phyloP scores from a whole-genome alignment of 768 basidiomycete species.

The Strobilomyces dryophilus region DNA sequence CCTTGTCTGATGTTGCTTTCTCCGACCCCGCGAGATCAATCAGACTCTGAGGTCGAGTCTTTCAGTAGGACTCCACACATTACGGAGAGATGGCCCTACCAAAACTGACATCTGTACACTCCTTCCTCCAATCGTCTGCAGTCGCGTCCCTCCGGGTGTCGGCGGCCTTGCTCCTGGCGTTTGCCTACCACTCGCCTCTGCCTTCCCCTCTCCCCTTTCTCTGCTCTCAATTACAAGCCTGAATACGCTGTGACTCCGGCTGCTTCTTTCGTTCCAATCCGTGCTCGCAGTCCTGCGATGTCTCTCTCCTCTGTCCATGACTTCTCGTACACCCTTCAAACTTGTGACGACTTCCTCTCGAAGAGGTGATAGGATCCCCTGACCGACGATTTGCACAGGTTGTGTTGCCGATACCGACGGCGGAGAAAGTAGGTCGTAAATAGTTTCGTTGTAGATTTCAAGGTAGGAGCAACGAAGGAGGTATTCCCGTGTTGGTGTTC shows the following conservation, averaged over 20 bases:
- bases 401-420: constrained; percentile 48
- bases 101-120: constrained; percentile 76
- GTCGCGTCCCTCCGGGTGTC: constrained; percentile 55
- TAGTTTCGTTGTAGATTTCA: constrained; percentile 94
- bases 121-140: constrained; percentile 75
- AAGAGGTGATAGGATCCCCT: constrained; percentile 66
- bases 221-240: constrained; percentile 88
- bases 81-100: constrained; percentile 34
- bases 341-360: constrained; percentile 94
- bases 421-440: constrained; percentile 82
- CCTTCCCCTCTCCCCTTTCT: constrained; percentile 54
- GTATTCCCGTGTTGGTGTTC: constrained; percentile 79
- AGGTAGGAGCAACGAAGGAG: constrained; percentile 95
- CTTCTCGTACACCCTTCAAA: constrained; percentile 78
- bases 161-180: constrained; percentile 52
- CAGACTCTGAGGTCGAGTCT: constrained; percentile 52
- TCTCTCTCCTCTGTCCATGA: constrained; percentile 81
- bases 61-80: not conserved
- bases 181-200: constrained; percentile 37
- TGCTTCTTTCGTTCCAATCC: constrained; percentile 98
- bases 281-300: constrained; percentile 89
- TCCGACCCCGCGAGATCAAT: constrained; percentile 98
- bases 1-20: constrained; percentile 92
- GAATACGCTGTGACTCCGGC: constrained; percentile 92
- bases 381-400: constrained; percentile 73